Conservation (phyloP, 2,329 filamentous ascomycete species). For the Leptoxyphium fumago region DNA sequence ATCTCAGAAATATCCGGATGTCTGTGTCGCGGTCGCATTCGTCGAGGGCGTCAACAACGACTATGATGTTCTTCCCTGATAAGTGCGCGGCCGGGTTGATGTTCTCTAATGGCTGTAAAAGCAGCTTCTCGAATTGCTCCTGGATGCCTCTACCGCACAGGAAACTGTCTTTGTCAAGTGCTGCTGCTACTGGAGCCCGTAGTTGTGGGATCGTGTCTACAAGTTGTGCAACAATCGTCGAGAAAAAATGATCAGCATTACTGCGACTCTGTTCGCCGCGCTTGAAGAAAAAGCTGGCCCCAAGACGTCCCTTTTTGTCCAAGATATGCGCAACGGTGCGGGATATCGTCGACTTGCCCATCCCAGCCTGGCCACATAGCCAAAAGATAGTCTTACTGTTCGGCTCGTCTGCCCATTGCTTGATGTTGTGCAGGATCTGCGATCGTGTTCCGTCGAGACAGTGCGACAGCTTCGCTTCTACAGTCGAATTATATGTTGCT, state of each 20-base stretch:
- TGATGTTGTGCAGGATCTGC: conserved; percentile 12
- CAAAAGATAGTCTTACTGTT: conserved; percentile 16
- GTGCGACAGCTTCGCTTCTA: conserved; percentile 8
- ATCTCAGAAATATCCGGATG: conserved; percentile 5
- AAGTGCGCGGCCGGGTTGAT: neutral
- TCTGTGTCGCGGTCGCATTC: conserved; percentile 16
- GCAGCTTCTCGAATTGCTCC: conserved; percentile 4
- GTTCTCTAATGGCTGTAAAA: conserved; percentile 2
- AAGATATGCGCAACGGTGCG: conserved; percentile 14
- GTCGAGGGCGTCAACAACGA: conserved; percentile 20
- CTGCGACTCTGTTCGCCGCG: conserved; percentile 4
- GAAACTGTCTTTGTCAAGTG: neutral
- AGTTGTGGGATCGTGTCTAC: neutral
- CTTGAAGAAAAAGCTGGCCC: conserved; percentile 13
- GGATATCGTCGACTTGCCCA: conserved; percentile 21
- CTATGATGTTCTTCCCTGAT: conserved; percentile 2
- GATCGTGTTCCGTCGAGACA: conserved; percentile 15
- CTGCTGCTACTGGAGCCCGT: neutral
- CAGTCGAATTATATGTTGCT: conserved; percentile 12
- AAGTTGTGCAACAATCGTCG: conserved; percentile 7
- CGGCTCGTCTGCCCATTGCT: conserved; percentile 8
- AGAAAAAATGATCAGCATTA: conserved; percentile 4
- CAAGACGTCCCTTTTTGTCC: conserved; percentile 3
- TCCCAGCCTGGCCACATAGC: conserved; percentile 20
- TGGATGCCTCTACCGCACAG: conserved; percentile 1